phyloP scores from a whole-genome alignment of 164 flowering plant species.

The Hamamelis virginiana region DNA sequence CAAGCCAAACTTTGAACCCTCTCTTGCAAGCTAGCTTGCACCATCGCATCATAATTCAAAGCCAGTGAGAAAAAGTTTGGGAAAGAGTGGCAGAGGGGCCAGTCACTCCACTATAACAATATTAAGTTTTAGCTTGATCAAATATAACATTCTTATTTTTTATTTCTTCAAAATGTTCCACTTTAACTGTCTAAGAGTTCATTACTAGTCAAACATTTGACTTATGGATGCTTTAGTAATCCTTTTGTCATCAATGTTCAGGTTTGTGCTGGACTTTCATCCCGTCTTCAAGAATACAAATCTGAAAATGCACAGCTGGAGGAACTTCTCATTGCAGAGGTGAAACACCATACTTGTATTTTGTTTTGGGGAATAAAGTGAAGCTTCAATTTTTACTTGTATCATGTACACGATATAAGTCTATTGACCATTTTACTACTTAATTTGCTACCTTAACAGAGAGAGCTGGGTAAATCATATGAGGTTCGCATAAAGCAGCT shows the following conservation, averaged over 20 bases:
- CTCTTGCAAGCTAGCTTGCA: no score
- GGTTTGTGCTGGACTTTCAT: constrained; percentile 98
- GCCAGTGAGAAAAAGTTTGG: no score
- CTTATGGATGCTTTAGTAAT: constrained; percentile 5
- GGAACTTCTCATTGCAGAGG: constrained; percentile 94
- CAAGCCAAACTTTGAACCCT: no score
- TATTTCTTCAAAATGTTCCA: background rate
- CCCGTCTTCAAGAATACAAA: constrained; percentile 97
- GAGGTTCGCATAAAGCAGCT: constrained; percentile 79
- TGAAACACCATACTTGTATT: constrained; percentile 20
- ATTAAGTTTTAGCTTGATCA: no score
- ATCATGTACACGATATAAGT: background rate
- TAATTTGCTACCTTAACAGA: constrained; percentile 42
- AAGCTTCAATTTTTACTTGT: background rate
- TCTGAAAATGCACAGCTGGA: constrained; percentile 97
- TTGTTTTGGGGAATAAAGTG: background rate
- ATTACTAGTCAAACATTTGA: background rate
- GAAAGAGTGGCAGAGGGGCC: no score
- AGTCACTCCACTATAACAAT: no score
- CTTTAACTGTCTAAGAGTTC: background rate
- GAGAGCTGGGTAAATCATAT: constrained; percentile 76
- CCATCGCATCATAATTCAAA: no score
- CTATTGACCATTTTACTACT: constrained; percentile 3
- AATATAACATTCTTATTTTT: no score
- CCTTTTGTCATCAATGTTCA: constrained; percentile 22